A percentile compares a stretch with the other conserved stretches of the same genome.
Conservation (phyloP, 306 rosid species). For the Acacia melanoxylon region DNA sequence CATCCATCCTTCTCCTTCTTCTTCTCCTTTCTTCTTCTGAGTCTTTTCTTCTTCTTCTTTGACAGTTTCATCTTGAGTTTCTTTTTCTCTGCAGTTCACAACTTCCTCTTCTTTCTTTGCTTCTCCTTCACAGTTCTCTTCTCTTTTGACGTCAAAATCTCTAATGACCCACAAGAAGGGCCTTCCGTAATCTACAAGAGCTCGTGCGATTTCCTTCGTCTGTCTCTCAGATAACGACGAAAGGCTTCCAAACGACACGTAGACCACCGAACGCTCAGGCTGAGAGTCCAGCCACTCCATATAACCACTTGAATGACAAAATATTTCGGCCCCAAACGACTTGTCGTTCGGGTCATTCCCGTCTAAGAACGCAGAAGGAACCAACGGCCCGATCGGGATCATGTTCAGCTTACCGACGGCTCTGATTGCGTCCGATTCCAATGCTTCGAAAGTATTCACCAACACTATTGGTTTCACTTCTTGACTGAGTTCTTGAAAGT, state of each 20-base stretch:
- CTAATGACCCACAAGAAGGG: constrained; percentile 50
- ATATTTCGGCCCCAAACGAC: constrained; percentile 36
- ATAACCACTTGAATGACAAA: constrained; percentile 9
- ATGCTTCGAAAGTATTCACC: constrained; percentile 25
- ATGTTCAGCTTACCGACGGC: constrained; percentile 1
- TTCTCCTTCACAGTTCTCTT: background rate
- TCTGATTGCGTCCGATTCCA: constrained; percentile 25
- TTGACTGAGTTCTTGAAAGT: constrained; percentile 12
- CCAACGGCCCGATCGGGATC: constrained; percentile 45
- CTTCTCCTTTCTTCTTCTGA: background rate
- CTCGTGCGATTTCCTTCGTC: constrained; percentile 40
- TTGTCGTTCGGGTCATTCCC: constrained; percentile 25
- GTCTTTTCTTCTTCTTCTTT: background rate
- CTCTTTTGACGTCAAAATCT: background rate
- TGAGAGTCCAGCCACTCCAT: constrained; percentile 44
- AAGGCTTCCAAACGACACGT: constrained; percentile 49
- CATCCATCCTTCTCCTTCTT: background rate
- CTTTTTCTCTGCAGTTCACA: background rate
- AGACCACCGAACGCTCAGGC: constrained; percentile 33
- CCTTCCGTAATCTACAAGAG: constrained; percentile 33
- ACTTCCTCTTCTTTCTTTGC: background rate
- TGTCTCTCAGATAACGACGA: constrained; percentile 21
- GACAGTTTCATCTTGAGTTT: background rate
- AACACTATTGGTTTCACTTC: constrained; percentile 4
- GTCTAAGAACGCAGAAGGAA: constrained; percentile 35